These are phyloP conservation scores for Pseudoneurospora amorphoporcata DNA, from an alignment of 495 filamentous ascomycete species.

Conservation along the genomic window DNA sequence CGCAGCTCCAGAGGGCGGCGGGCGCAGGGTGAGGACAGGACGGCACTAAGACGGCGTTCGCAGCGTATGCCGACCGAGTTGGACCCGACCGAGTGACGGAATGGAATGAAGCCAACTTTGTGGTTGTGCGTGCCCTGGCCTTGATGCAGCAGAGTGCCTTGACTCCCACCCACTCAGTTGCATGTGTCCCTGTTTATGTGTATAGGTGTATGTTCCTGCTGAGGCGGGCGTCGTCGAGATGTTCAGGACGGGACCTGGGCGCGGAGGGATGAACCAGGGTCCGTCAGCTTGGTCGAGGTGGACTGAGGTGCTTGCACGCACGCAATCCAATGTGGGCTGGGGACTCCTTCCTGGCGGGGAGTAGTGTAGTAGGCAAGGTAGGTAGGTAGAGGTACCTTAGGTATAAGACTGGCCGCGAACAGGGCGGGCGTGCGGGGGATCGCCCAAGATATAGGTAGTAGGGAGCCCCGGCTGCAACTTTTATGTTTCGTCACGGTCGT, in stretches of 20 bases:
- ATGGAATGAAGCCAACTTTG: background rate
- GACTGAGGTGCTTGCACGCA: background rate
- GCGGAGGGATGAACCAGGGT: background rate
- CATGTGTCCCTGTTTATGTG: background rate
- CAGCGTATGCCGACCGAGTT: background rate
- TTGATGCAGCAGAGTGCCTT: background rate
- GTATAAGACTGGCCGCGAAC: background rate
- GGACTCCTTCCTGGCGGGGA: background rate
- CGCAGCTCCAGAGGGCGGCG: background rate
- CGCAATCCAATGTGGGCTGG: background rate
- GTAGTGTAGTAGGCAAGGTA: too few species aligned
- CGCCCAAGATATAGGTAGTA: background rate
- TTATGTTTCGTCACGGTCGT: background rate
- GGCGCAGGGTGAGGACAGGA: background rate
- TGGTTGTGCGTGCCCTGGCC: background rate
- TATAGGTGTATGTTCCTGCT: background rate
- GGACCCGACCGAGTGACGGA: background rate
- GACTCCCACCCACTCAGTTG: background rate
- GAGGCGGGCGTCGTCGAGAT: background rate
- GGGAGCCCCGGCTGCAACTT: background rate
- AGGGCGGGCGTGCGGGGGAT: background rate
- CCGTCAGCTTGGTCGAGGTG: background rate
- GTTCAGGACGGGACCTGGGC: background rate
- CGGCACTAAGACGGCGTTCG: background rate
- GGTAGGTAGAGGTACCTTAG: too few species aligned